phyloP scores from a whole-genome alignment of 768 basidiomycete species.

The Naganishia friedmannii region DNA sequence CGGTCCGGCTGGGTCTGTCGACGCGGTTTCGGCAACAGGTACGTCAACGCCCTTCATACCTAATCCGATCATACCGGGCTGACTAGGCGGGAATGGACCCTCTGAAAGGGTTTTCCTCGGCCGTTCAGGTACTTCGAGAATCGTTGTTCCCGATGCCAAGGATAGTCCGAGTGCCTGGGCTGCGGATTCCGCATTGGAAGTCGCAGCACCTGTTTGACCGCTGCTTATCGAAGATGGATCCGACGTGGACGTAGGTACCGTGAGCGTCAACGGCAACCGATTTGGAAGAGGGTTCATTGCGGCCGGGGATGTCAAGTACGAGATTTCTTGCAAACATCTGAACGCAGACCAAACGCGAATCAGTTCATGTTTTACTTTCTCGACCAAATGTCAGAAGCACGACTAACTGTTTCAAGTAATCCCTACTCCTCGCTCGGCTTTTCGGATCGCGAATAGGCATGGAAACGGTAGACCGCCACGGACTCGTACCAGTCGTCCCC shows the following conservation, averaged over 20 bases:
- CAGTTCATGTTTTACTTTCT: no score
- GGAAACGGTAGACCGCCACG: constrained; percentile 61
- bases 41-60: constrained; percentile 2
- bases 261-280: constrained; percentile 14
- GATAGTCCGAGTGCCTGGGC: background rate
- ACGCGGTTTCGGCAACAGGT: background rate
- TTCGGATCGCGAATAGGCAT: constrained; percentile 88
- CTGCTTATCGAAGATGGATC: background rate
- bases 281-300: constrained; percentile 93
- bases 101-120: constrained; percentile 29
- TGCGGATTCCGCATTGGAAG: background rate
- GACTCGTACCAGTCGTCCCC: constrained; percentile 39
- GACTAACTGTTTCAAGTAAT: constrained; percentile 92
- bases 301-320: constrained; percentile 92
- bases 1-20: constrained; percentile 28
- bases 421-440: constrained; percentile 85
- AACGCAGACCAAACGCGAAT: background rate
- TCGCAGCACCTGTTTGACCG: background rate
- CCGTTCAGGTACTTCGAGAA: constrained; percentile 21
- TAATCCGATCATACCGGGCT: constrained; percentile 7
- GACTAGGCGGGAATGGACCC: constrained; percentile 6
- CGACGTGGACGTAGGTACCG: constrained; percentile 8
- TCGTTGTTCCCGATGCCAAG: background rate
- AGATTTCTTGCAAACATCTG: constrained; percentile 95
- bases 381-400: no score